Percentiles rank a stretch among this genome's conserved stretches.
These are phyloP conservation scores for Pinus taeda DNA, from an alignment of 75 land plant genomes.

Conservation along the genomic window DNA sequence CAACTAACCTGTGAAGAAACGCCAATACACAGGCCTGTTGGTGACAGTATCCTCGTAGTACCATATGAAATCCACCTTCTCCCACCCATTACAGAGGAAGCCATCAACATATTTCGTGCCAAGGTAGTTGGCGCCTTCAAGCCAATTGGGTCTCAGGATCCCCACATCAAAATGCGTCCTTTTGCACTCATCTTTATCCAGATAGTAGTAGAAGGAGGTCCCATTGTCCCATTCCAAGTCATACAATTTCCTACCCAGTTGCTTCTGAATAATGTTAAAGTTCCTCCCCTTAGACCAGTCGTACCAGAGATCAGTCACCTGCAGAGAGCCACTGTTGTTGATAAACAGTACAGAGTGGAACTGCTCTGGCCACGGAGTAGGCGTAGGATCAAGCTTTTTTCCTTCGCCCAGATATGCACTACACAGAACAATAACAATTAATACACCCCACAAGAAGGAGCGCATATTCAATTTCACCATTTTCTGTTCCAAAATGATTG, in stretches of 20 bases:
- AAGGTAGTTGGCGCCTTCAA: constrained; percentile 66
- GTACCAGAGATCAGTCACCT: constrained; percentile 81
- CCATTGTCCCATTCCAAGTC: constrained; percentile 93
- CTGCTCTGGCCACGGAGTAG: constrained; percentile 81
- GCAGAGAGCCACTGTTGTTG: constrained; percentile 47
- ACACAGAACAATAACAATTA: too few relatives aligned
- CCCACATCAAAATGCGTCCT: constrained; percentile 55
- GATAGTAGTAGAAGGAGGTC: constrained; percentile 74
- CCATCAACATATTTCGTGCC: constrained; percentile 61
- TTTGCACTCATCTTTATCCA: constrained; percentile 37
- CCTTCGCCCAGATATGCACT: neutral
- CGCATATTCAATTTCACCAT: too few relatives aligned
- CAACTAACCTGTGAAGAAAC: constrained; percentile 63
- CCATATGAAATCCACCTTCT: constrained; percentile 71
- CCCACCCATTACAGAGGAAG: constrained; percentile 83
- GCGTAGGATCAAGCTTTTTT: constrained; percentile 34
- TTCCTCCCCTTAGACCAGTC: constrained; percentile 83
- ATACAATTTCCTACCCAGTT: constrained; percentile 52
- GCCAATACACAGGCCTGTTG: constrained; percentile 73
- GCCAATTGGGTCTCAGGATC: constrained; percentile 88
- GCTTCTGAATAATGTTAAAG: constrained; percentile 81
- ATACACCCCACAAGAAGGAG: too few relatives aligned
- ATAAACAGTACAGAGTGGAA: constrained; percentile 70
- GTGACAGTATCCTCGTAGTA: constrained; percentile 80
- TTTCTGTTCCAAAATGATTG: too few relatives aligned